Base-by-base conservation (phyloP, 1,284 basidiomycete species). In the Malassezia nana region DNA sequence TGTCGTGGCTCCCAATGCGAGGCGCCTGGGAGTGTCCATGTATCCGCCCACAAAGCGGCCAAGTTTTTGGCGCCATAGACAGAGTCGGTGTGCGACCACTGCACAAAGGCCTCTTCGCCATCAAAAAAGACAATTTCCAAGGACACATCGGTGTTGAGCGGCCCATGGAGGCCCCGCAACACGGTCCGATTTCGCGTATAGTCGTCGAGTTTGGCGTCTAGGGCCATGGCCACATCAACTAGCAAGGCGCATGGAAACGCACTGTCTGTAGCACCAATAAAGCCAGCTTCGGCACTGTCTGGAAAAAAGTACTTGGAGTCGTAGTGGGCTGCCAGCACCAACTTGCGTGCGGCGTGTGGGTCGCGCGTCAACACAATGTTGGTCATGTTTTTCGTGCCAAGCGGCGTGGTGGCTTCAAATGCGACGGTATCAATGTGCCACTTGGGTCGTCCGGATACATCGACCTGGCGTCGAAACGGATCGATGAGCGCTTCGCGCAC, bases 51-150 rank as follows among this genome's bases (percentile, higher is more conserved):
- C 4, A 25, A 15, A 7, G 35, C 13, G 6, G 55, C 55, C 24
- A 49, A 32, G 13, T 53, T 16, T 18, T 35, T 29, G n/a, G 56
- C 84, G 20, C 94, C 94, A 72, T 99, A 99, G 43, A 91, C 84
- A 1, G 87, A 91, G 75, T 99, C 94, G 0, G 80, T 82, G 30
- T 80, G 80, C 1, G 89, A 89, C 94, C 94, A 99, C 32, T 81
- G 78, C 30, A 83, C 79, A 75, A 91, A 96, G 0, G 94, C 94
- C 75, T 99, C 94, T 75, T 99, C 94, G 3, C 94, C 94, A 67
- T 99, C 95, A 59, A 99, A 91, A 70, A 98, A 94, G 18, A 98
- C 78, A n/a, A 98, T 78, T 73, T 96, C 90, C 13, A 99, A 75
- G 0, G 92, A 92, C 7, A 85, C 87, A 85, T 85, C 79, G 53